phyloP scores from a whole-genome alignment of 2,329 filamentous ascomycete genomes.

The Cercospora zeae-maydis region DNA sequence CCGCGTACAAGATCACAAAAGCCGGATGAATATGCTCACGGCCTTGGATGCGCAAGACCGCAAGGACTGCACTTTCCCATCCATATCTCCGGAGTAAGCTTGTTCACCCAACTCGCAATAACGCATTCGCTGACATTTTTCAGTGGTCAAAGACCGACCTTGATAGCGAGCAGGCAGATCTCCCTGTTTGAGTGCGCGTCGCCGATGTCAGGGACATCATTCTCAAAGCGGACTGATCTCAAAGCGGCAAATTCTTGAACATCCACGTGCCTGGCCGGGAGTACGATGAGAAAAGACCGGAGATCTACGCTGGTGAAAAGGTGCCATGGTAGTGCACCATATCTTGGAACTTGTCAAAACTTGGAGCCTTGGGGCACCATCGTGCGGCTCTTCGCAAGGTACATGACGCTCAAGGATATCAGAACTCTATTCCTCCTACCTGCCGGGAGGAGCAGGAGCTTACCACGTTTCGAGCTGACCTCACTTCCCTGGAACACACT shows the following conservation, averaged over 20 bases:
- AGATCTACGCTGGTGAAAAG: conserved; percentile 14
- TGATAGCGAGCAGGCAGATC: conserved; percentile 42
- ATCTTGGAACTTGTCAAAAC: neutral
- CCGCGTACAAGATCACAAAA: conserved; percentile 48
- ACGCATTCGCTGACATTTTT: neutral
- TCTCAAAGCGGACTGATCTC: conserved; percentile 37
- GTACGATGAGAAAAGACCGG: neutral
- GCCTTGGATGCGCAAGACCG: conserved; percentile 43
- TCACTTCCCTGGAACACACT: neutral
- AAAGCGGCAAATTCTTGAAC: conserved; percentile 50
- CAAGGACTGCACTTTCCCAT: conserved; percentile 45
- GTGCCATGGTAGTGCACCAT: conserved; percentile 9
- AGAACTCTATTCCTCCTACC: neutral
- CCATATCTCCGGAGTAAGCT: conserved; percentile 47
- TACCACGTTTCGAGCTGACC: neutral
- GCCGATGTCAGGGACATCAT: conserved; percentile 46
- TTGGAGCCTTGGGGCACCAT: neutral
- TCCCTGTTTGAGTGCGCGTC: conserved; percentile 41
- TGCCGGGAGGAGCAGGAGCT: neutral
- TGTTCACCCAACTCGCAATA: neutral
- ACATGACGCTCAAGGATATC: neutral
- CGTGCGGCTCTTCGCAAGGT: neutral
- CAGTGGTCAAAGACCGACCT: conserved; percentile 50
- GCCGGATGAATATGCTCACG: conserved; percentile 48
- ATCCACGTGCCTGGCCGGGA: conserved; percentile 33